Evolutionary conservation across 2,329 filamentous ascomycete species (phyloP).

Genomic region (Apiospora marii): DNA sequence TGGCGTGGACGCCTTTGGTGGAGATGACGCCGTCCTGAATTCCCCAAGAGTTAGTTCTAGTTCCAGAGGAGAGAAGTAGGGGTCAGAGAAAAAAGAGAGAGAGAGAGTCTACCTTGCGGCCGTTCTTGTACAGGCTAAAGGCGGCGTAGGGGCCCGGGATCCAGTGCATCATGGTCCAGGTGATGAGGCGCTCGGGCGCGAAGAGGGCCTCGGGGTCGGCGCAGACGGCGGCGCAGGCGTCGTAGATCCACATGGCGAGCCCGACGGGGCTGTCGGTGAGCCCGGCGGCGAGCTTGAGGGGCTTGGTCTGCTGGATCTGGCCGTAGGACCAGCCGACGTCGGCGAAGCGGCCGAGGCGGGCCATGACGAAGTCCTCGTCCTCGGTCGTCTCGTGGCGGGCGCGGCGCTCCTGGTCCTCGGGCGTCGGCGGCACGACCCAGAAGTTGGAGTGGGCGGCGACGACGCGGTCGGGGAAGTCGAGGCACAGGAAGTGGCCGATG

Average conservation of each 20-base stretch:
- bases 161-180: slow-evolving; percentile 36
- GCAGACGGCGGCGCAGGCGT: neutral
- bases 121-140: slow-evolving; percentile 32
- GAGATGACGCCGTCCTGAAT: slow-evolving; percentile 24
- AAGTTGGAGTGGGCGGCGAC: slow-evolving; percentile 30
- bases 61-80: neutral
- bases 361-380: slow-evolving; percentile 27
- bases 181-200: slow-evolving; percentile 30
- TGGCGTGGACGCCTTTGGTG: slow-evolving; percentile 5
- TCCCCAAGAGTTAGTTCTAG: neutral
- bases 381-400: slow-evolving; percentile 20
- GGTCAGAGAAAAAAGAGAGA: neutral
- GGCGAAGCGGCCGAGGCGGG: slow-evolving; percentile 25
- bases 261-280: slow-evolving; percentile 44
- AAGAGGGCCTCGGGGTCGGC: slow-evolving; percentile 4
- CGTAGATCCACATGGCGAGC: slow-evolving; percentile 40
- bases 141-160: slow-evolving; percentile 34
- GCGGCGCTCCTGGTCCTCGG: slow-evolving; percentile 23
- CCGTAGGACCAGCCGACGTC: slow-evolving; percentile 34
- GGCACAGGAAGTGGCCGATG: slow-evolving; percentile 2
- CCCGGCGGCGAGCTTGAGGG: slow-evolving; percentile 37
- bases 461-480: slow-evolving; percentile 19
- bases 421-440: slow-evolving; percentile 34
- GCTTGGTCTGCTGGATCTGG: slow-evolving; percentile 36
- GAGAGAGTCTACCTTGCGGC: slow-evolving; percentile 13